Percentiles rank a stretch among this genome's conserved stretches.
These are phyloP conservation scores for Cryptococcus wingfieldii DNA, from an alignment of 1,284 basidiomycete genomes.

Conservation along the genomic window DNA sequence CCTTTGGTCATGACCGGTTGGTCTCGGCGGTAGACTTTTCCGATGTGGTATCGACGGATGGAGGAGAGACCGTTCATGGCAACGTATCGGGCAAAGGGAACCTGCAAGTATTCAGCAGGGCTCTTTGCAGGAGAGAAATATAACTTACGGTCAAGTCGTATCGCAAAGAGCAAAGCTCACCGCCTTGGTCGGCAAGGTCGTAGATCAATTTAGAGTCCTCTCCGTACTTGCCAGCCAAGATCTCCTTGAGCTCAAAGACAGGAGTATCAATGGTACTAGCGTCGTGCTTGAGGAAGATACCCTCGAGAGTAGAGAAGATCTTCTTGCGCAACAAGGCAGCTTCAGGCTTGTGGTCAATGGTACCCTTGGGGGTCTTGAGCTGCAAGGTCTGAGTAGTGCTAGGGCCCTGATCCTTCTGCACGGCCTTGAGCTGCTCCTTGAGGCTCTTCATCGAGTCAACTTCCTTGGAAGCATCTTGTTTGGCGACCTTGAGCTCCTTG, in stretches of 20 bases:
- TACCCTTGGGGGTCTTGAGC: conserved; percentile 62
- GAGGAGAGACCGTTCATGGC: conserved; percentile 81
- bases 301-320: conserved; percentile 84
- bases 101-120: conserved; percentile 32
- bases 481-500: conserved; percentile 45
- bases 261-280: conserved; percentile 94
- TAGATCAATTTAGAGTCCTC: conserved; percentile 98
- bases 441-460: conserved; percentile 47
- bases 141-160: conserved; percentile 83
- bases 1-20: conserved; percentile 98
- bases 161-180: conserved; percentile 87
- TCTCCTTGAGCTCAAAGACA: conserved; percentile 95
- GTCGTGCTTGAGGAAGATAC: conserved; percentile 83
- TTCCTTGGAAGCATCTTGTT: conserved; percentile 44
- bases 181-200: conserved; percentile 97
- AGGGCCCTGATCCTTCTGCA: conserved; percentile 14
- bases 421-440: conserved; percentile 38
- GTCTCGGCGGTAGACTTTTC: conserved; percentile 95
- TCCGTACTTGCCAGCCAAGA: conserved; percentile 92
- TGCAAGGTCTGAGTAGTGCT: conserved; percentile 18
- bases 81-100: conserved; percentile 90
- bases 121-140: not conserved
- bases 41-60: conserved; percentile 92
- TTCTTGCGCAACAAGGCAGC: conserved; percentile 89
- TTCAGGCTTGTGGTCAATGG: conserved; percentile 89